Evolutionary conservation across 257 asterid genomes (phyloP).

Genomic region (Mentha longifolia): DNA sequence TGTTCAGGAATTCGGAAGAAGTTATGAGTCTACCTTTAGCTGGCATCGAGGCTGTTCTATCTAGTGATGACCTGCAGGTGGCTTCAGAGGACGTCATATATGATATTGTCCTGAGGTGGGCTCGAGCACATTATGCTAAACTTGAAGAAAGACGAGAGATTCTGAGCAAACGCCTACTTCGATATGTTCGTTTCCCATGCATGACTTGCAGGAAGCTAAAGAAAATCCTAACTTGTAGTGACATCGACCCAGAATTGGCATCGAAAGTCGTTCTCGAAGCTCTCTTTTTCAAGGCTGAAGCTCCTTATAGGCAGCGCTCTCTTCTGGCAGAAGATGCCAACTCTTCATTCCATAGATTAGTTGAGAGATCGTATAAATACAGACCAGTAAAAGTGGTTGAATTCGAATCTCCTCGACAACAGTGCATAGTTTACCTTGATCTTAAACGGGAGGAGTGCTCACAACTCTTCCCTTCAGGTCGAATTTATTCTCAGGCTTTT

Average conservation of each 20-base stretch:
- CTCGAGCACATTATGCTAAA: conserved; percentile 62
- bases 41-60: conserved; percentile 76
- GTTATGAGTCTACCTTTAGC: conserved; percentile 74
- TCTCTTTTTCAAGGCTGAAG: conserved; percentile 75
- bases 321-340: conserved; percentile 51
- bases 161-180: conserved; percentile 59
- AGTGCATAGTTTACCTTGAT: conserved; percentile 79
- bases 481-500: conserved; percentile 81
- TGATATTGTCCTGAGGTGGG: conserved; percentile 81
- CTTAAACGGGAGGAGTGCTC: conserved; percentile 72
- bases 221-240: conserved; percentile 67
- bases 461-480: conserved; percentile 67
- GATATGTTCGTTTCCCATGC: conserved; percentile 77
- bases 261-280: conserved; percentile 77
- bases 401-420: conserved; percentile 70
- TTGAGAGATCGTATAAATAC: conserved; percentile 77
- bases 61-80: conserved; percentile 74
- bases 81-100: conserved; percentile 87
- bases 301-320: conserved; percentile 68
- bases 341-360: conserved; percentile 48
- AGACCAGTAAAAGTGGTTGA: conserved; percentile 79
- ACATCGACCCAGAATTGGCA: conserved; percentile 63
- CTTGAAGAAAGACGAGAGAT: conserved; percentile 68
- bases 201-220: conserved; percentile 83
- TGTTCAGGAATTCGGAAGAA: conserved; percentile 68